phyloP scores from a whole-genome alignment of 2,329 filamentous ascomycete genomes.

The Diaporthe sp. region DNA sequence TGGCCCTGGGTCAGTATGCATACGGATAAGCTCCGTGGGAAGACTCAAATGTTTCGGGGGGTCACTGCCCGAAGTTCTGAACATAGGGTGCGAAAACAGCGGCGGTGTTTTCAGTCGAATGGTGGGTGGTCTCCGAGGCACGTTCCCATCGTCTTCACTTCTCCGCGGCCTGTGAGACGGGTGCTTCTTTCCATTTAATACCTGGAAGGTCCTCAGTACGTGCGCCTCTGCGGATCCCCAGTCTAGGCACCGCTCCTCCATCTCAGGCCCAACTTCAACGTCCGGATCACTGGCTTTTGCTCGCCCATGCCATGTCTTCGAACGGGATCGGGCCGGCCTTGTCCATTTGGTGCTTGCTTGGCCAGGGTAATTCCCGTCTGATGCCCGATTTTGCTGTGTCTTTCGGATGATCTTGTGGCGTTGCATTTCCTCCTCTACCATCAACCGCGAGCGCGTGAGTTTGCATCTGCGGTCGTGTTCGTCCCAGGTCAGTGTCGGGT shows the following conservation, averaged over 20 bases:
- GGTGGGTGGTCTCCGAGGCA: constrained; percentile 1
- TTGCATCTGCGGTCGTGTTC: constrained; percentile 36
- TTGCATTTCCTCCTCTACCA: constrained; percentile 39
- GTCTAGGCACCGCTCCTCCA: background rate
- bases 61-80: background rate
- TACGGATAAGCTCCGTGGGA: constrained; percentile 26
- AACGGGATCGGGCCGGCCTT: constrained; percentile 1
- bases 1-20: background rate
- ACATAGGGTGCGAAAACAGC: constrained; percentile 32
- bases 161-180: background rate
- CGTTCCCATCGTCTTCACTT: background rate
- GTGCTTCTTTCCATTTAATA: constrained; percentile 21
- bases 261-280: background rate
- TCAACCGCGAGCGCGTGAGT: constrained; percentile 36
- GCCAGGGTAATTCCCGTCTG: constrained; percentile 11
- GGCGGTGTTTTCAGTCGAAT: constrained; percentile 32
- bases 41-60: constrained; percentile 27
- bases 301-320: constrained; percentile 27
- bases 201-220: constrained; percentile 27
- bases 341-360: background rate
- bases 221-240: constrained; percentile 28
- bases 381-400: constrained; percentile 39
- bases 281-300: background rate
- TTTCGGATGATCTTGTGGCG: constrained; percentile 39
- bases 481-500: constrained; percentile 39